These are phyloP conservation scores for Aspergillus sojae DNA, from an alignment of 2,329 filamentous ascomycete genomes.

Conservation along the genomic window DNA sequence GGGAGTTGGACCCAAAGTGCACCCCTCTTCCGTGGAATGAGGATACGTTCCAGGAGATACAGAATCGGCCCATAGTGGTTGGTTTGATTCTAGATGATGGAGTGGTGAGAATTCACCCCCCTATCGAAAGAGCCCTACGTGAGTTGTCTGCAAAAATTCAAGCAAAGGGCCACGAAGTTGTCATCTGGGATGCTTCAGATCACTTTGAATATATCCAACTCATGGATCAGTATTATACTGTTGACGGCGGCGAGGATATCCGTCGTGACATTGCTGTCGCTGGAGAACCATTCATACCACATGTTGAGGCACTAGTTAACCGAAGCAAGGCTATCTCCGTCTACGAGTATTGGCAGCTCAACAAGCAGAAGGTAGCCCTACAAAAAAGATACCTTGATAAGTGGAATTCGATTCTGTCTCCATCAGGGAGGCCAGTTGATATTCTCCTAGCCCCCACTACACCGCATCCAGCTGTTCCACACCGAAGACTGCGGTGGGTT, in stretches of 20 bases:
- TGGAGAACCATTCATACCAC: constrained; percentile 63
- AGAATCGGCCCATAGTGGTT: constrained; percentile 52
- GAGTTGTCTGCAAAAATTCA: constrained; percentile 40
- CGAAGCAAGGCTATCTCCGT: constrained; percentile 59
- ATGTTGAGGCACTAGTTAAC: constrained; percentile 61
- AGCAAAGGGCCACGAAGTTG: constrained; percentile 56
- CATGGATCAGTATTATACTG: constrained; percentile 65
- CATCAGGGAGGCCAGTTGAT: constrained; percentile 55
- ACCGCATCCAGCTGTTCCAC: constrained; percentile 59
- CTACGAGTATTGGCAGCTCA: constrained; percentile 69
- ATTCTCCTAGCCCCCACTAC: constrained; percentile 61
- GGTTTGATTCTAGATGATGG: constrained; percentile 56
- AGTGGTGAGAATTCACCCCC: constrained; percentile 59
- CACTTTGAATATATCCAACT: constrained; percentile 58
- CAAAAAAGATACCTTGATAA: constrained; percentile 62
- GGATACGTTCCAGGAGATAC: constrained; percentile 43
- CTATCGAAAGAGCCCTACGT: constrained; percentile 51
- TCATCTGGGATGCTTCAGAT: constrained; percentile 55
- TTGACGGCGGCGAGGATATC: constrained; percentile 66
- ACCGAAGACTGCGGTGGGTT: constrained; percentile 49
- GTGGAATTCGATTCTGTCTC: constrained; percentile 55
- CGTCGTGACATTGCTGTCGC: constrained; percentile 55
- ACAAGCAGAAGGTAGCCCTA: constrained; percentile 56
- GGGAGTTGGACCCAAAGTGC: constrained; percentile 58
- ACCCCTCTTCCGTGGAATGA: constrained; percentile 58